A percentile compares a stretch with the other conserved stretches of the same genome.
Conservation (phyloP, 345 rosid species). For the Clausena lansium region DNA sequence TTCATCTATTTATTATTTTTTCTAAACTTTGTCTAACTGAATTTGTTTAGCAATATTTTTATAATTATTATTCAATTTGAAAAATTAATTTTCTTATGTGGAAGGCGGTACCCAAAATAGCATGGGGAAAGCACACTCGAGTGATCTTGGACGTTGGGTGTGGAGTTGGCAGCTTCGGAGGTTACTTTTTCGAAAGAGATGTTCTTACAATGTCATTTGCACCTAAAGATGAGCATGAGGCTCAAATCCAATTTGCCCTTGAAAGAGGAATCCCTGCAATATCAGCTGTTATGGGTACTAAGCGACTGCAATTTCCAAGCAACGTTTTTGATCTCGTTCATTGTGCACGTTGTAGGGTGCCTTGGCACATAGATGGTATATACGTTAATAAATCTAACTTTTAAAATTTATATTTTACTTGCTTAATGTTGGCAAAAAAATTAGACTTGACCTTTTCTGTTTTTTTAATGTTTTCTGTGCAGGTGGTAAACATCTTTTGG, state of each 20-base stretch:
- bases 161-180: slow-evolving; percentile 96
- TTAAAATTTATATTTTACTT: not conserved
- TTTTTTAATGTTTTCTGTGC: not conserved
- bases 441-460: not conserved
- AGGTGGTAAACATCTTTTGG: slow-evolving; percentile 79
- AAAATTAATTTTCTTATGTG: not conserved
- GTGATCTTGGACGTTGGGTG: slow-evolving; percentile 88
- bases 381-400: not conserved
- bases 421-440: not conserved
- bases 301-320: slow-evolving; percentile 80
- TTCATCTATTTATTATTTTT: too few relatives aligned
- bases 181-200: slow-evolving; percentile 79
- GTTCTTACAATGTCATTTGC: slow-evolving; percentile 94
- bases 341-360: slow-evolving; percentile 95
- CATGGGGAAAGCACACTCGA: slow-evolving; percentile 82
- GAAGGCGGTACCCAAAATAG: slow-evolving; percentile 67
- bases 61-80: not conserved
- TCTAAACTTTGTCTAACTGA: too few relatives aligned
- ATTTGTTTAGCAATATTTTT: too few relatives aligned
- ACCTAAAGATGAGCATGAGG: slow-evolving; percentile 96
- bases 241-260: slow-evolving; percentile 95
- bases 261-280: slow-evolving; percentile 97
- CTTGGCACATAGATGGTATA: slow-evolving; percentile 81
- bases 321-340: slow-evolving; percentile 85
- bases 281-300: slow-evolving; percentile 96